Conservation (phyloP, 192 early-diverging fungal genomes). For the Chytriomyces confervae region DNA sequence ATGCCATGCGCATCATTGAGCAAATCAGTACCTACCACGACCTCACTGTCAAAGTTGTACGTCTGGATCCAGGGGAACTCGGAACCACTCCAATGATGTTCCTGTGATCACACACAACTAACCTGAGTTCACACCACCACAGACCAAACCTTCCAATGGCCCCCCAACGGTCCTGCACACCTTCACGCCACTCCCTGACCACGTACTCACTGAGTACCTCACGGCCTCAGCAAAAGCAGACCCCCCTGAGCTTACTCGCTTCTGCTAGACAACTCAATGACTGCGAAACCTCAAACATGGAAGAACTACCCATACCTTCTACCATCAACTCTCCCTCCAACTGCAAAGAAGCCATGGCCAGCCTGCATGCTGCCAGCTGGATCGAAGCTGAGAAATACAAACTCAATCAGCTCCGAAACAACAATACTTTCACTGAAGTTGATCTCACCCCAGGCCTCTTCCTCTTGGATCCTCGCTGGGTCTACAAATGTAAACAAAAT, state of each 20-base stretch:
- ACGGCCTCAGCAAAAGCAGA: not conserved
- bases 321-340: not conserved
- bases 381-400: not conserved
- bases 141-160: no score
- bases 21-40: not conserved
- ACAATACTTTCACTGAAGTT: not conserved
- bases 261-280: not conserved
- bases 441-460: not conserved
- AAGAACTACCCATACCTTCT: not conserved
- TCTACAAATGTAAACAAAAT: constrained; percentile 29
- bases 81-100: no score
- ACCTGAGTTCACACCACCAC: no score
- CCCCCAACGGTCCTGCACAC: not conserved
- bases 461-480: constrained; percentile 26
- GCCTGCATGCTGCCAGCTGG: not conserved
- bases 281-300: not conserved
- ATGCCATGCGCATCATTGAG: constrained; percentile 18
- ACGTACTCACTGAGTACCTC: not conserved
- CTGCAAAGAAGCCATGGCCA: not conserved
- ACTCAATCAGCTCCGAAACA: not conserved
- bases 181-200: not conserved
- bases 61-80: constrained; percentile 14
- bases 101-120: no score
- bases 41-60: not conserved
- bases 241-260: not conserved